These are phyloP conservation scores for Stemphylium lycopersici DNA, from an alignment of 2,329 filamentous ascomycete species.

Conservation along the genomic window DNA sequence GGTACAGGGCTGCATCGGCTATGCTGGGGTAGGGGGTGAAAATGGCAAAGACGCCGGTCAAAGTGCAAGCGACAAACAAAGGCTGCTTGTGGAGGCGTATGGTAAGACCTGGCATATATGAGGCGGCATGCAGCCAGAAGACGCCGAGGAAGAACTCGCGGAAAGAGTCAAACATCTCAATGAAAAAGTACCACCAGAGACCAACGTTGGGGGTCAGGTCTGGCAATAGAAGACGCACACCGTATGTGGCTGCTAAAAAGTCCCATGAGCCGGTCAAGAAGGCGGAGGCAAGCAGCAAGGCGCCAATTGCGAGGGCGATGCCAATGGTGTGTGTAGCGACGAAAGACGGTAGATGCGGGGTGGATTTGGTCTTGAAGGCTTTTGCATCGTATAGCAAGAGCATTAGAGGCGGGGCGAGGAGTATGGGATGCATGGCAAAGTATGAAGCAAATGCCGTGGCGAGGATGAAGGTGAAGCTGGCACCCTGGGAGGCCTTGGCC, in stretches of 20 bases:
- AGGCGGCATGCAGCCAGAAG: constrained; percentile 93
- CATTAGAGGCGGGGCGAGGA: constrained; percentile 82
- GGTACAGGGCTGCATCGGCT: constrained; percentile 84
- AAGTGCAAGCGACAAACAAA: constrained; percentile 80
- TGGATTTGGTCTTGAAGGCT: constrained; percentile 30
- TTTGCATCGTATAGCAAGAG: constrained; percentile 70
- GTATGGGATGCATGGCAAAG: constrained; percentile 86
- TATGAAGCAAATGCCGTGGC: constrained; percentile 88
- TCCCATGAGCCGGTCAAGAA: constrained; percentile 82
- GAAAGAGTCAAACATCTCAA: constrained; percentile 99
- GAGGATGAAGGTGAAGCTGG: constrained; percentile 75
- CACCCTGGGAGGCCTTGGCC: constrained; percentile 77
- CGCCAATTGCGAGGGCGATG: constrained; percentile 54
- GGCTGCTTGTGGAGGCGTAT: constrained; percentile 85
- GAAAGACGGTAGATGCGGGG: constrained; percentile 56
- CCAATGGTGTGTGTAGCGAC: constrained; percentile 59
- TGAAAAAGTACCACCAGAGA: constrained; percentile 99
- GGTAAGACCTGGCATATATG: constrained; percentile 86
- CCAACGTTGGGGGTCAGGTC: constrained; percentile 95
- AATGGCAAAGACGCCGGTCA: constrained; percentile 88
- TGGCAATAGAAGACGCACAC: constrained; percentile 86
- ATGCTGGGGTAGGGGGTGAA: constrained; percentile 98
- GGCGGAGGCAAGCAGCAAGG: constrained; percentile 74
- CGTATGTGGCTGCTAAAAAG: constrained; percentile 88
- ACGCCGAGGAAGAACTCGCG: constrained; percentile 95